These are phyloP conservation scores for Strobilomyces echinocephalus DNA, from an alignment of 768 basidiomycete species.

Conservation along the genomic window DNA sequence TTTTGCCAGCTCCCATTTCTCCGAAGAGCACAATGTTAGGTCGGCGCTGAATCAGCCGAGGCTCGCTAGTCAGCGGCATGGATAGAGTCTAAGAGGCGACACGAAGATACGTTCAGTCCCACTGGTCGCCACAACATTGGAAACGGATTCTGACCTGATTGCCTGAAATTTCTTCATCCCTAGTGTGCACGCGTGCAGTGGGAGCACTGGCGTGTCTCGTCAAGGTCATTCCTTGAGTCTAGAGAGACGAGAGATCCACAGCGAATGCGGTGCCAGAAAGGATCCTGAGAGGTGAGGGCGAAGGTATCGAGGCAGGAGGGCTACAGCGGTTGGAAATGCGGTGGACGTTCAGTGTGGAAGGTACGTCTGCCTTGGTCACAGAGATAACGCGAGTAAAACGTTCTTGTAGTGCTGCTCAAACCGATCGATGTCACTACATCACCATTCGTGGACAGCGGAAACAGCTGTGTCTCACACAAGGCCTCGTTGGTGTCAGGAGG, in stretches of 20 bases:
- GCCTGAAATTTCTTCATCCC: not conserved
- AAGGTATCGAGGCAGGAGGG: not conserved
- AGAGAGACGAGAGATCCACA: not conserved
- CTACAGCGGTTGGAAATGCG: not conserved
- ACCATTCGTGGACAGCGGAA: not conserved
- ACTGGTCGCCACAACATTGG: not conserved
- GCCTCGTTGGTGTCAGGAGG: slow-evolving; percentile 19
- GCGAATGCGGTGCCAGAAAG: not conserved
- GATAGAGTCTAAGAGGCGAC: not conserved
- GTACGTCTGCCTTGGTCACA: slow-evolving; percentile 2
- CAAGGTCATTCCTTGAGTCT: not conserved
- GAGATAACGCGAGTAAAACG: not conserved
- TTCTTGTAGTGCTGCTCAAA: slow-evolving; percentile 1
- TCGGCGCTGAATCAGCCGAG: slow-evolving; percentile 8
- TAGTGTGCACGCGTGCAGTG: not conserved
- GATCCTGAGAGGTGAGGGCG: not conserved
- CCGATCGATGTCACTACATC: slow-evolving; percentile 11
- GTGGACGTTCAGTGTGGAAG: slow-evolving; percentile 3
- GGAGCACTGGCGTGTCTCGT: slow-evolving; percentile 2
- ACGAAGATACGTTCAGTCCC: slow-evolving; percentile 6
- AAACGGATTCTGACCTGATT: slow-evolving; percentile 11
- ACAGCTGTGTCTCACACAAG: not conserved
- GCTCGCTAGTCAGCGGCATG: slow-evolving; percentile 7
- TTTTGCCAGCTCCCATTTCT: slow-evolving; percentile 35
- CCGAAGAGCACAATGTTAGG: slow-evolving; percentile 28